Evolutionary conservation across 169 alveolate genomes (phyloP), one percentile per base, ranked within the genome.

Genomic region (Cystoisospora suis): DNA sequence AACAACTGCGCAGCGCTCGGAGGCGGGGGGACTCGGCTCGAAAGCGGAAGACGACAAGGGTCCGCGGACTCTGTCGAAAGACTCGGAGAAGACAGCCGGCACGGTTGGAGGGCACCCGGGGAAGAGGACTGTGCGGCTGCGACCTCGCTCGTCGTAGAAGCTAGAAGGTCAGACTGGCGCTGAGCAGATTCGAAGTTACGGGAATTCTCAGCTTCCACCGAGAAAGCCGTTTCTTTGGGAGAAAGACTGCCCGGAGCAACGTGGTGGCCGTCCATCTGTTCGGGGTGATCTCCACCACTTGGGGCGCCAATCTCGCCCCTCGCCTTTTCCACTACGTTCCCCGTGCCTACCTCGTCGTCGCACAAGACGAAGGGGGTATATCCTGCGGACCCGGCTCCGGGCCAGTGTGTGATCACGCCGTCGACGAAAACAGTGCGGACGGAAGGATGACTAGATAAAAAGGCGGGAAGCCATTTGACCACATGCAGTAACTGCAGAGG

Each of bases 401-500:
- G 58, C 32, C 4, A 34, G 58, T 3, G 3, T n/a, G 6, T 72
- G 56, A 72, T 27, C 3, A 72, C 83, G 17, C 83, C 83, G 83
- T 72, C 83, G 7, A 72, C 56, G 56, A 72, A 38, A 27, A 72
- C 42, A 34, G 56, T 56, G 4, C 83, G 83, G 7, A 72, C 56
- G 83, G 42, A 23, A 38, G 83, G 83, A 38, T 40, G 83, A 34
- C 23, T 34, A 17, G 58, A 6, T 29, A 32, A 34, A 17, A 72
- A 40, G 56, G 3, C 15, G 58, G 83, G 83, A 46, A 72, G 56
- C 56, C 83, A 72, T 38, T 40, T 72, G 6, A 38, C 23, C 12
- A 72, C 45, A 32, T 38, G 83, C 83, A 72, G 83, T n/a, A 72
- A 38, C 83, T 72, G 83, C 23, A 72, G 83, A 46, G 83, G 83